Evolutionary conservation across 805 yeast genomes (phyloP).

Genomic region (Saccharomycopsis fodiens): DNA sequence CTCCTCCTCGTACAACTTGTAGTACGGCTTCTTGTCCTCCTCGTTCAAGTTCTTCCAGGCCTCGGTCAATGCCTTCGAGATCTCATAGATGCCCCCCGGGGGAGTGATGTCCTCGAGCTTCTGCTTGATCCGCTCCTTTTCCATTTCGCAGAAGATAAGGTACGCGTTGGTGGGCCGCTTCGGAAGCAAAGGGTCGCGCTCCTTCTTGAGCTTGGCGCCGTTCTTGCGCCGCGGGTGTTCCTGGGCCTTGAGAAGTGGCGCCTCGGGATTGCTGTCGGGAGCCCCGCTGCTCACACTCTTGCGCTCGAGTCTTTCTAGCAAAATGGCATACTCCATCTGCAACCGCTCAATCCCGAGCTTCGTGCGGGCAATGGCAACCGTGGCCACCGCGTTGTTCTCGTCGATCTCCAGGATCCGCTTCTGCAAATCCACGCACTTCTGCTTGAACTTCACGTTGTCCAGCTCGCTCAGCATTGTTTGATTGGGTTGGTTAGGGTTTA

Average conservation of each 20-base stretch:
- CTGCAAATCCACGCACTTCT: slow-evolving; percentile 66
- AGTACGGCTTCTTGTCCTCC: slow-evolving; percentile 64
- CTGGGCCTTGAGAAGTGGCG: slow-evolving; percentile 18
- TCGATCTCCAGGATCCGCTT: slow-evolving; percentile 65
- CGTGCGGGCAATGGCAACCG: slow-evolving; percentile 71
- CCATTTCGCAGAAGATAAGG: slow-evolving; percentile 77
- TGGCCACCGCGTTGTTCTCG: slow-evolving; percentile 65
- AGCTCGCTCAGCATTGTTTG: slow-evolving; percentile 7
- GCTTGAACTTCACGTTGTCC: slow-evolving; percentile 34
- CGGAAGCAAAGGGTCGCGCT: slow-evolving; percentile 79
- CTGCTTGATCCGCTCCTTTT: slow-evolving; percentile 62
- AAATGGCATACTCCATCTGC: slow-evolving; percentile 72
- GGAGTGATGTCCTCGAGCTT: slow-evolving; percentile 41
- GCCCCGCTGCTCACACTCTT: slow-evolving; percentile 5
- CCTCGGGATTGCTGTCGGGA: slow-evolving; percentile 24
- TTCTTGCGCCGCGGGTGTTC: slow-evolving; percentile 8
- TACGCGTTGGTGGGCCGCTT: slow-evolving; percentile 89
- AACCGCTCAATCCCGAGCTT: slow-evolving; percentile 68
- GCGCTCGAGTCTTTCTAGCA: slow-evolving; percentile 72
- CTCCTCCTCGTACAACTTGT: slow-evolving; percentile 70
- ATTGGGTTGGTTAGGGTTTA: too few species aligned
- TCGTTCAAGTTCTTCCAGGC: slow-evolving; percentile 74
- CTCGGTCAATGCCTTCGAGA: slow-evolving; percentile 73
- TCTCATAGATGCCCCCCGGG: slow-evolving; percentile 50
- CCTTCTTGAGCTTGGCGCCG: slow-evolving; percentile 28